Evolutionary conservation across 495 filamentous ascomycete genomes (phyloP).

Genomic region (Xylaria flabelliformis): DNA sequence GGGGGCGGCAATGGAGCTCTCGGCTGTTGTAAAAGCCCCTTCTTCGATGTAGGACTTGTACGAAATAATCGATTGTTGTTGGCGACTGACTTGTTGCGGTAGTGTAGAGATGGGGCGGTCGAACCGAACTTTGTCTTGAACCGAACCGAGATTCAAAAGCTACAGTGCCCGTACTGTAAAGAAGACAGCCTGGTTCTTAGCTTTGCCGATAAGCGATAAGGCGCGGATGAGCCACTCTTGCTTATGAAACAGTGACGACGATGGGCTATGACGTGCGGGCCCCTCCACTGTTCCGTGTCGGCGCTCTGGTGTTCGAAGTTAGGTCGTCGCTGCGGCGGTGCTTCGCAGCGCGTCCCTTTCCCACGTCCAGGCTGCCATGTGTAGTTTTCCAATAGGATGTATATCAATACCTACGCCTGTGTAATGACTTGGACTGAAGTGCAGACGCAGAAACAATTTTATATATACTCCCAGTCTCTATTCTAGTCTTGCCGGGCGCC

Average conservation of each 20-base stretch:
- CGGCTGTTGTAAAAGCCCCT: neutral
- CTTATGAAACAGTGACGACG: conserved; percentile 24
- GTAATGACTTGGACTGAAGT: neutral
- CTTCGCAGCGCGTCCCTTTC: neutral
- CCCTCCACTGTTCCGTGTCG: neutral
- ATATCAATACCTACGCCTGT: neutral
- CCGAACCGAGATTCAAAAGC: neutral
- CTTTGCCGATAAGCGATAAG: conserved; percentile 21
- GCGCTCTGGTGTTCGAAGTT: neutral
- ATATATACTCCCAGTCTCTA: neutral
- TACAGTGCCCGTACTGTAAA: neutral
- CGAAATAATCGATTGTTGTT: no score
- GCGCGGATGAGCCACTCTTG: conserved; percentile 17
- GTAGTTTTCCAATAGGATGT: neutral
- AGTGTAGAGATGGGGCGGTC: no score
- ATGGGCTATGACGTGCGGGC: conserved; percentile 14
- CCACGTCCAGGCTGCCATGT: conserved; percentile 4
- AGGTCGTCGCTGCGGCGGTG: neutral
- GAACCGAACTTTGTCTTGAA: no score
- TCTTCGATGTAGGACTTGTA: no score
- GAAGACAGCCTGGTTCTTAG: neutral
- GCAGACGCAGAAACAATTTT: neutral
- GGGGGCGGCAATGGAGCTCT: no score
- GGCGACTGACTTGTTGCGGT: no score
- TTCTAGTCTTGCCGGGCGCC: neutral